phyloP scores from a whole-genome alignment of 139 green algal species.

The Chlorella vulgaris region DNA sequence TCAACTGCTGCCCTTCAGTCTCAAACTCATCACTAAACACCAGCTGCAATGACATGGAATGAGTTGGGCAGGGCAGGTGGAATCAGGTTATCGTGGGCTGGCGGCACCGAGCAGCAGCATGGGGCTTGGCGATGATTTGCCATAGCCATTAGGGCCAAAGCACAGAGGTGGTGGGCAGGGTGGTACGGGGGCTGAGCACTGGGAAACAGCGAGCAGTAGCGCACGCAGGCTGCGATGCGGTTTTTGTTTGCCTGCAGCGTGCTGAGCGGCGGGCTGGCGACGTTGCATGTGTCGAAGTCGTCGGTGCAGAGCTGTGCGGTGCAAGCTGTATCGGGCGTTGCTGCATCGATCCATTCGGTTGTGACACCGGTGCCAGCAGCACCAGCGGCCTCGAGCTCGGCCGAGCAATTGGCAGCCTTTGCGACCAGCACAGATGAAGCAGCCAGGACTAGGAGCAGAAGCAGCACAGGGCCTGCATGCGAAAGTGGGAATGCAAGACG shows the following conservation, averaged over 20 bases:
- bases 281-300: neutral
- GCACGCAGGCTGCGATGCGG: no score
- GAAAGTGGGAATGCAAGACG: neutral
- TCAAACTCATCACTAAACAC: conserved; percentile 69
- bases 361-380: neutral
- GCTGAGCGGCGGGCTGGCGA: neutral
- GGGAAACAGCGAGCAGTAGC: no score
- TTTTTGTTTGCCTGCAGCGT: neutral
- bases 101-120: no score
- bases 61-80: neutral
- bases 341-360: conserved; percentile 46
- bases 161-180: neutral
- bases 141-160: no score
- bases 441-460: no score
- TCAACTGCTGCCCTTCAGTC: conserved; percentile 34
- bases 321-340: conserved; percentile 37
- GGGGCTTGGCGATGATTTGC: no score
- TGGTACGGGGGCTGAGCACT: no score
- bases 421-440: neutral
- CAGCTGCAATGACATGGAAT: conserved; percentile 34
- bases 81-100: neutral
- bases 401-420: neutral
- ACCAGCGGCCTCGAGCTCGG: neutral
- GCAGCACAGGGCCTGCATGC: neutral
- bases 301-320: conserved; percentile 33